Base-by-base conservation (phyloP, 2,329 filamentous ascomycete genomes). In the Didymella exigua region DNA sequence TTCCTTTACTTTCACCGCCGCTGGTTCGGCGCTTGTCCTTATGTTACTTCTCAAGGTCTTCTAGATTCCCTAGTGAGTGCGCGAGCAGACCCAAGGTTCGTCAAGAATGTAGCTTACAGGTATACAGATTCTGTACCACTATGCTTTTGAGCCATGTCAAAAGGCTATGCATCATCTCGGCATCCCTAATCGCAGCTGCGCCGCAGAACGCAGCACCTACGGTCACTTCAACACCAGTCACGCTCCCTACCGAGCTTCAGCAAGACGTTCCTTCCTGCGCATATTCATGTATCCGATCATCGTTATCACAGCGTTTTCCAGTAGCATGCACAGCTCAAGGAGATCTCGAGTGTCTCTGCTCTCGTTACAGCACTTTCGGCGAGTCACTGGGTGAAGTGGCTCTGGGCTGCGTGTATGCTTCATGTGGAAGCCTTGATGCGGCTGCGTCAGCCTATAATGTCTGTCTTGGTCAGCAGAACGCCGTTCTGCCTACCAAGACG, bases 351-450 rank as follows among this genome's bases (percentile, higher is more conserved):
- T 76, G 75, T 61, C 68, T 76, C 26, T 76, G 75, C 54, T 73
- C 73, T 55, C 68, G 60, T 58, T 76, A 76, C 70, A 74, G 72
- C 55, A 66, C 56, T 51, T 46, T 40, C 37, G 75, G 75, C 42
- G 68, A 74, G 54, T 70, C 71, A 41, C 56, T 76, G 19, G 74
- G 73, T 21, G 74, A 76, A 61, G 69, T 71, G 51, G 73, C 73
- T 47, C 64, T 75, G 9, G 69, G 65, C 38, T 76, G 74, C 59
- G 63, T 76, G 44, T 74, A 71, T 64, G 59, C 70, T 46, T 67
- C 66, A 23, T 75, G 73, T 56, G 50, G 65, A 27, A 63, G 56
- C 23, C 56, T 65, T 10, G 64, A 71, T 29, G 48, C 52, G 13
- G 68, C 66, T 27, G 63, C 63, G 26, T 63, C 67, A 52, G 68